Base-by-base conservation (phyloP, 352 stramenopile genomes). In the Globisporangium cylindrosporum region DNA sequence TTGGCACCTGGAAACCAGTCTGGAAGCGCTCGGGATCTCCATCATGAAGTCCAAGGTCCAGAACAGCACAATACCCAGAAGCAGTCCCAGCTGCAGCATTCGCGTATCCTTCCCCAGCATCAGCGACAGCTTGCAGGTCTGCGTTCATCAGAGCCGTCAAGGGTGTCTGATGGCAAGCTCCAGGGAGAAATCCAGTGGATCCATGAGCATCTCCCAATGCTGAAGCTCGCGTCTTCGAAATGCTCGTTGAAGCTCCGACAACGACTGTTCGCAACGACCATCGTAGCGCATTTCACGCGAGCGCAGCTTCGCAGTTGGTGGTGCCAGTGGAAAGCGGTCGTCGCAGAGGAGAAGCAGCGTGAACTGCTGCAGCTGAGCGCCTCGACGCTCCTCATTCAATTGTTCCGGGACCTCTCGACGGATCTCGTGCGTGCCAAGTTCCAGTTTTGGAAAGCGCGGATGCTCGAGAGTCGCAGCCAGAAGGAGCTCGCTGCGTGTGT, bases 121-220 rank as follows among this genome's bases (percentile, higher is more conserved):
- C 34, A 41, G 34, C 34, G 2, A 43, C 36, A 43, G 36, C 4
- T 58, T 65, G 51, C 64, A 64, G 18, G 27, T 64, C 6, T 41
- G 27, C 18, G 62, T 62, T 36, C 49, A 62, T n/a, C 6, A 34
- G 24, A n/a, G n/a, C 5, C 51, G 12, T n/a, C 25, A 15, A 24
- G 22, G 1, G 51, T 8, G 4, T 57, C 9, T 8, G 22, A 57
- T 8, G 10, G 14, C 51, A 62, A 74, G n/a, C 64, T 90, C 14
- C 61, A 70, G 14, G 49, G 38, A 29, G 77, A 91, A 64, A 76
- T 91, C 36, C 68, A 83, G 68, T 90, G 83, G 81, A 91, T 91
- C 64, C 80, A 87, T 29, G 53, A 71, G 2, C 80, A 91, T 54
- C 78, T 90, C 10, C 83, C 83, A 0, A 74, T 91, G 43, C 61